These are phyloP conservation scores for Allium cepa DNA, from an alignment of 106 monocot species.

Conservation along the genomic window DNA sequence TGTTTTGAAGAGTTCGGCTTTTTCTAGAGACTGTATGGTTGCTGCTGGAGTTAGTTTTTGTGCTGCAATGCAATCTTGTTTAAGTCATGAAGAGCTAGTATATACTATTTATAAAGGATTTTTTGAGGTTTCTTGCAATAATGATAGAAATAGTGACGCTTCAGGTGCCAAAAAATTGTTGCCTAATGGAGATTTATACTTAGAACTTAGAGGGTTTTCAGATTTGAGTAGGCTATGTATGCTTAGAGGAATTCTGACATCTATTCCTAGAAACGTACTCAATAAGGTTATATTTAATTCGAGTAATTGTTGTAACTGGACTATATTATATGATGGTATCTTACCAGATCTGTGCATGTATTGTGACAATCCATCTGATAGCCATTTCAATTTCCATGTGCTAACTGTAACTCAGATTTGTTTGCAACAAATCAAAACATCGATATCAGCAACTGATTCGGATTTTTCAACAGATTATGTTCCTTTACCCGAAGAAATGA, in stretches of 20 bases:
- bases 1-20: constrained; percentile 70
- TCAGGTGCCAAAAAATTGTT: constrained; percentile 13
- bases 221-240: constrained; percentile 82
- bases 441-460: constrained; percentile 34
- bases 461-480: constrained; percentile 43
- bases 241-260: constrained; percentile 84
- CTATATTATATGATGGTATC: constrained; percentile 75
- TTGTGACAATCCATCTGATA: constrained; percentile 83
- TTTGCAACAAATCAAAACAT: constrained; percentile 95
- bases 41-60: constrained; percentile 94
- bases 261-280: constrained; percentile 65
- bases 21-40: constrained; percentile 92
- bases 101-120: constrained; percentile 49
- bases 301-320: constrained; percentile 31
- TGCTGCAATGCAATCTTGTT: constrained; percentile 64
- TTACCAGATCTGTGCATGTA: constrained; percentile 84
- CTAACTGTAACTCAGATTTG: constrained; percentile 93
- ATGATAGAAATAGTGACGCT: constrained; percentile 10
- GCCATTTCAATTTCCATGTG: constrained; percentile 99
- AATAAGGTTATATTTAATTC: constrained; percentile 22
- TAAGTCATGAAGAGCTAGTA: constrained; percentile 37
- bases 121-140: constrained; percentile 27
- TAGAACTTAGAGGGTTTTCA: constrained; percentile 38
- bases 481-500: constrained; percentile 54
- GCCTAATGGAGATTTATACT: constrained; percentile 27